Percentiles rank a stretch among this genome's conserved stretches.
These are phyloP conservation scores for Buxus sempervirens DNA, from an alignment of 164 flowering plant genomes.

Conservation along the genomic window DNA sequence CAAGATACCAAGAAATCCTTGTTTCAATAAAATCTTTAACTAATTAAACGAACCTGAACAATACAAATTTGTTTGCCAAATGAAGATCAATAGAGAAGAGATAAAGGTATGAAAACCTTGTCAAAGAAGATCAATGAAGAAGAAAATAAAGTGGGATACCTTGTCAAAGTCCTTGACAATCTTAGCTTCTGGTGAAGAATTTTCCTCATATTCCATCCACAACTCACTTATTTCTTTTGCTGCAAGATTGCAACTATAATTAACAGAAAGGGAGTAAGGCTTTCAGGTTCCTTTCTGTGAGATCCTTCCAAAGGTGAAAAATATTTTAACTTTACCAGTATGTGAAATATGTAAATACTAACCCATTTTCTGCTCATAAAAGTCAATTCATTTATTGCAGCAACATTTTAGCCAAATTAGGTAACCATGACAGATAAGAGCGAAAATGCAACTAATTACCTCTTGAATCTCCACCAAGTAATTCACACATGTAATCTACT, in stretches of 20 bases:
- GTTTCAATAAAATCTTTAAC: too few species aligned
- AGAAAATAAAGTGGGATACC: constrained; percentile 32
- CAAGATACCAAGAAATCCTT: too few species aligned
- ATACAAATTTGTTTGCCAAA: too few species aligned
- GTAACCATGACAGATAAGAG: neutral
- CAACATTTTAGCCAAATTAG: neutral
- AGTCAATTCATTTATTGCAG: neutral
- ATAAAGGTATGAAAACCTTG: constrained; percentile 57
- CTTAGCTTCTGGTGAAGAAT: constrained; percentile 81
- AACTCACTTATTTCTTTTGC: constrained; percentile 74
- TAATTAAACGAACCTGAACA: too few species aligned
- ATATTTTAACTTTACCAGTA: neutral
- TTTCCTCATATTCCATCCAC: constrained; percentile 93
- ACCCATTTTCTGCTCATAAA: neutral
- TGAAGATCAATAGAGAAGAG: neutral
- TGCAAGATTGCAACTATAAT: constrained; percentile 22
- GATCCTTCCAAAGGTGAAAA: neutral
- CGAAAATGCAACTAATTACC: constrained; percentile 35
- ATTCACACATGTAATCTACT: constrained; percentile 70
- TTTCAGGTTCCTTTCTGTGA: neutral
- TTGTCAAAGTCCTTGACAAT: constrained; percentile 95
- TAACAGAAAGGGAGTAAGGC: too few species aligned
- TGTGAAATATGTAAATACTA: neutral
- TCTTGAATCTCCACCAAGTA: constrained; percentile 85
- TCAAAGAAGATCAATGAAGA: constrained; percentile 34